phyloP scores from a whole-genome alignment of 805 yeast species.

The Lipomyces lipofer region DNA sequence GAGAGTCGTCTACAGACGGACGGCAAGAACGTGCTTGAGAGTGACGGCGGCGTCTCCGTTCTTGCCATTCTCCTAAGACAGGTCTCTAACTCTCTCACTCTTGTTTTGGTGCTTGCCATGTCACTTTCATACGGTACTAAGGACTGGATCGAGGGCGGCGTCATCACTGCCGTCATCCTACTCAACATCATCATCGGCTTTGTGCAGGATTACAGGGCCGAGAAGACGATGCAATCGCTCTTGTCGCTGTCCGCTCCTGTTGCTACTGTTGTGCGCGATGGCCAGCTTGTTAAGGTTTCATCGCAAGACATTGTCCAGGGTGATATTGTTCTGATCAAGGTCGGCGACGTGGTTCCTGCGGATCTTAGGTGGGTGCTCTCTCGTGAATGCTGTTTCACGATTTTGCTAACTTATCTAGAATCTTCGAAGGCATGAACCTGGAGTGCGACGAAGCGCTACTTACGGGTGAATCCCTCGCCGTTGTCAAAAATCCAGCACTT shows the following conservation, averaged over 20 bases:
- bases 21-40: conserved; percentile 70
- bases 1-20: conserved; percentile 38
- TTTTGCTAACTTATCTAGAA: conserved; percentile 38
- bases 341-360: conserved; percentile 80
- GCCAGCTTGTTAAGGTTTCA: conserved; percentile 56
- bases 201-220: conserved; percentile 71
- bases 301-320: conserved; percentile 73
- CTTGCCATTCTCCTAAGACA: conserved; percentile 62
- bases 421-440: conserved; percentile 58
- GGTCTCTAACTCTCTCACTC: conserved; percentile 74
- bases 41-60: conserved; percentile 55
- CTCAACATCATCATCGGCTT: conserved; percentile 69
- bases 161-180: conserved; percentile 64
- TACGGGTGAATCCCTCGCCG: conserved; percentile 67
- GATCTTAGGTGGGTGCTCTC: conserved; percentile 47
- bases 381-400: not conserved
- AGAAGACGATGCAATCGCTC: conserved; percentile 75
- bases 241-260: conserved; percentile 67
- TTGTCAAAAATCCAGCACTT: conserved; percentile 51
- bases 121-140: conserved; percentile 67
- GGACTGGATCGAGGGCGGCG: conserved; percentile 85
- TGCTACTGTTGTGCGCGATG: conserved; percentile 66
- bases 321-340: conserved; percentile 60
- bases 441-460: conserved; percentile 70
- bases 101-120: conserved; percentile 43